Base-by-base conservation (phyloP, 139 green algal species). In the Closterium sp. region DNA sequence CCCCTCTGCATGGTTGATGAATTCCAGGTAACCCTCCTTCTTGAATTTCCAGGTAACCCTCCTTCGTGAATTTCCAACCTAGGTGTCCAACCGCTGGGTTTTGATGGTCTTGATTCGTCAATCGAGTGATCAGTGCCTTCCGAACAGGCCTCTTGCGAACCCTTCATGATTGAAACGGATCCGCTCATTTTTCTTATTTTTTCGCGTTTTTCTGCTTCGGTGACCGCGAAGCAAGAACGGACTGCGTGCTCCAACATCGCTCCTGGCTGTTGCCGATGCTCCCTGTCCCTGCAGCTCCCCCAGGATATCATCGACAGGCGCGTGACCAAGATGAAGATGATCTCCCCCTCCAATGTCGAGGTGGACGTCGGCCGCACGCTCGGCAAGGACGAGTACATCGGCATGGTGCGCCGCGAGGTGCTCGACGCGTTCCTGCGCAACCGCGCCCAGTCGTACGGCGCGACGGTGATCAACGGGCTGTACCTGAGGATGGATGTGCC, bases 301-400 rank as follows among this genome's bases (percentile, higher is more conserved):
- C n/a, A 30, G 30, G 93, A 95, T 33, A 95, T 95, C 84, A 95
- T 95, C 69, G 93, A 95, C 90, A 88, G 93, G 83, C 89, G 87
- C 23, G 98, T 99, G 64, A 99, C 97, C 89, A 99, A 99, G 97
- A 99, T 99, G 98, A 99, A 99, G 96, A 99, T 99, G 98, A 99
- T 99, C 92, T 98, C 97, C 2, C 98, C 98, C 34, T 99, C 97
- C 93, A 99, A 99, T 96, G 94, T 97, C 28, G 98, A 99, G 93
- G 98, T 99, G 4, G 98, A 99, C 89, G 98, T 99, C 1, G 98
- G 98, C 91, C 98, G 98, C 96, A 99, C 98, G 0, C 96, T 99
- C 36, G 97, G 94, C 91, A 97, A 99, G 90, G 97, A 96, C 36
- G 98, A 99, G 96, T 99, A 98, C 96, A 99, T 99, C 90, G 98